A percentile compares a stretch with the other conserved stretches of the same genome.
Conservation (phyloP, 805 yeast species). For the Wickerhamiella siamensis region DNA sequence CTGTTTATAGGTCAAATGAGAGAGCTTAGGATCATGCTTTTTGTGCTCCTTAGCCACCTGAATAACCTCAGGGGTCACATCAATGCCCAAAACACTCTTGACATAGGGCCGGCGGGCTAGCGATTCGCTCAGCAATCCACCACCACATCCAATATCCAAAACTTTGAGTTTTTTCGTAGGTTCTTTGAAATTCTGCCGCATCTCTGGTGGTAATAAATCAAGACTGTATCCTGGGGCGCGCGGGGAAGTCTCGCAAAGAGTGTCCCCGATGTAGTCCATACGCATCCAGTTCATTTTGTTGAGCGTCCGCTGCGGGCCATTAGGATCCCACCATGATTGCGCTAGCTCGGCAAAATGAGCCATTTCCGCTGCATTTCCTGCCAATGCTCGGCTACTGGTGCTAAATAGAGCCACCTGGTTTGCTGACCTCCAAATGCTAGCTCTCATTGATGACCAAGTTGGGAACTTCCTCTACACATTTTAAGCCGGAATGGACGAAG, state of each 20-base stretch:
- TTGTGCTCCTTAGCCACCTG: constrained; percentile 65
- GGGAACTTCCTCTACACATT: constrained; percentile 24
- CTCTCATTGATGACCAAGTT: neutral
- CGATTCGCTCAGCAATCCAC: constrained; percentile 85
- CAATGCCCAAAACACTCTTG: constrained; percentile 60
- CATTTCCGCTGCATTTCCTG: constrained; percentile 38
- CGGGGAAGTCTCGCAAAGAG: constrained; percentile 36
- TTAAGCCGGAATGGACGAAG: constrained; percentile 32
- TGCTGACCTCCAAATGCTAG: too few species aligned
- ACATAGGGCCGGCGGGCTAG: constrained; percentile 59
- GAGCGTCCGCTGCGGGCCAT: constrained; percentile 83
- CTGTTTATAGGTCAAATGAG: constrained; percentile 45
- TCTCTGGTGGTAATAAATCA: constrained; percentile 45
- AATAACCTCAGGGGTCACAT: constrained; percentile 69
- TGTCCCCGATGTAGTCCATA: constrained; percentile 69
- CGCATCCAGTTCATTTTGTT: constrained; percentile 89
- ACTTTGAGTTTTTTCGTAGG: constrained; percentile 35
- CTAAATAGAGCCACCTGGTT: too few species aligned
- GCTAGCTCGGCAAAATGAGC: constrained; percentile 78
- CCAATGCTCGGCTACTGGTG: neutral
- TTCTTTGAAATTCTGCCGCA: neutral
- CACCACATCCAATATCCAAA: constrained; percentile 94
- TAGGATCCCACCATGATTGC: constrained; percentile 94
- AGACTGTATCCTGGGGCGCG: constrained; percentile 58
- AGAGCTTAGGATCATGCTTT: constrained; percentile 47